phyloP scores from a whole-genome alignment of 2,329 filamentous ascomycete species.

The Fulvia fulva region DNA sequence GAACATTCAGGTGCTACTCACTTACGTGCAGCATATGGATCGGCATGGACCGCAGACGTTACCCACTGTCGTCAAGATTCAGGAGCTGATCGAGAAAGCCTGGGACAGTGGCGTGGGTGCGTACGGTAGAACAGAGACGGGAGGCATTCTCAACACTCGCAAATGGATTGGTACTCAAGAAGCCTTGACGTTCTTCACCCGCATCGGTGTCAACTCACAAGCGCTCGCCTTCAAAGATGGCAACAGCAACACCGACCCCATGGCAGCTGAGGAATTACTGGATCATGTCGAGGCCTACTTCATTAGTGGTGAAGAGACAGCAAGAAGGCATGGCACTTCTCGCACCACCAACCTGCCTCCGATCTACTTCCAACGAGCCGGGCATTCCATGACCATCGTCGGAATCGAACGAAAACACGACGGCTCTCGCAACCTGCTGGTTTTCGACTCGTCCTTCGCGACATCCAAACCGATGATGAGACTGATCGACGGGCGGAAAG shows the following conservation, averaged over 20 bases:
- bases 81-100: conserved; percentile 79
- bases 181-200: conserved; percentile 74
- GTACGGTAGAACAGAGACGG: conserved; percentile 73
- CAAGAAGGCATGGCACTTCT: conserved; percentile 57
- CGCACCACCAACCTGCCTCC: conserved; percentile 69
- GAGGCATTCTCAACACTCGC: conserved; percentile 78
- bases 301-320: conserved; percentile 44
- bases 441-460: conserved; percentile 83
- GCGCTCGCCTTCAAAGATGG: conserved; percentile 44
- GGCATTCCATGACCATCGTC: conserved; percentile 86
- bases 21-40: conserved; percentile 57
- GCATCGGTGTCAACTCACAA: conserved; percentile 54
- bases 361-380: conserved; percentile 86
- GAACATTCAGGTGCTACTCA: conserved; percentile 88
- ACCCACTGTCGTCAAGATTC: conserved; percentile 76
- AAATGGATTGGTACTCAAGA: conserved; percentile 96
- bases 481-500: conserved; percentile 49
- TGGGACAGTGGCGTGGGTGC: conserved; percentile 83
- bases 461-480: conserved; percentile 62
- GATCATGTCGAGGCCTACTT: conserved; percentile 73
- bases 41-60: conserved; percentile 39
- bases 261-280: conserved; percentile 56
- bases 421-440: conserved; percentile 66
- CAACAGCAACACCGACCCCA: conserved; percentile 43
- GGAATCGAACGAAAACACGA: conserved; percentile 69